phyloP scores from a whole-genome alignment of 208 protist species.

The Acanthamoeba triangularis region DNA sequence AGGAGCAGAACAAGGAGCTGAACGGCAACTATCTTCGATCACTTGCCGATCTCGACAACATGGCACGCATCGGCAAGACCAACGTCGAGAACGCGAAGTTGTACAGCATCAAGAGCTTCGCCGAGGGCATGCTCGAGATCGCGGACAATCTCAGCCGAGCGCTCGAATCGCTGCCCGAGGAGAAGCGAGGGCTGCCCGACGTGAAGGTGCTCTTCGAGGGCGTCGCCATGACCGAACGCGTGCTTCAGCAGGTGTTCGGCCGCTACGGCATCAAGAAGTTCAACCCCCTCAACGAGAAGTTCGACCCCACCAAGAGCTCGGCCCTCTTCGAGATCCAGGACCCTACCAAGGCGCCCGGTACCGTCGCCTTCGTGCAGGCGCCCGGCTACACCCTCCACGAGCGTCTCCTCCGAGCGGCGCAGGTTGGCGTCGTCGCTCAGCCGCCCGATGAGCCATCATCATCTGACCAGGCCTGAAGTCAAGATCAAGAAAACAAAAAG shows the following conservation, averaged over 20 bases:
- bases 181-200: constrained; percentile 35
- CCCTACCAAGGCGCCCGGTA: constrained; percentile 80
- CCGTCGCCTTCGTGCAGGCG: constrained; percentile 78
- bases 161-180: constrained; percentile 54
- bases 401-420: constrained; percentile 82
- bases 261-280: constrained; percentile 78
- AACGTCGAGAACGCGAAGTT: constrained; percentile 72
- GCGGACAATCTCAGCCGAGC: constrained; percentile 85
- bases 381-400: constrained; percentile 84
- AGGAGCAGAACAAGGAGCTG: constrained; percentile 47
- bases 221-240: constrained; percentile 74
- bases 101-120: constrained; percentile 78
- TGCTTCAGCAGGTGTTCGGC: constrained; percentile 65
- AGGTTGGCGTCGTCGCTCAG: constrained; percentile 83
- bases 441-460: not conserved
- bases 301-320: constrained; percentile 81
- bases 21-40: constrained; percentile 33
- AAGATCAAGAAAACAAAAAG: not conserved
- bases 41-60: constrained; percentile 62
- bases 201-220: constrained; percentile 70
- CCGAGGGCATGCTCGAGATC: constrained; percentile 82
- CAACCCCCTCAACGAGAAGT: constrained; percentile 78
- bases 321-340: constrained; percentile 86
- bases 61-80: constrained; percentile 34
- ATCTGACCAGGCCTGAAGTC: not conserved